These are phyloP conservation scores for Phaseolus coccineus DNA, from an alignment of 331 rosid species.

Conservation along the genomic window DNA sequence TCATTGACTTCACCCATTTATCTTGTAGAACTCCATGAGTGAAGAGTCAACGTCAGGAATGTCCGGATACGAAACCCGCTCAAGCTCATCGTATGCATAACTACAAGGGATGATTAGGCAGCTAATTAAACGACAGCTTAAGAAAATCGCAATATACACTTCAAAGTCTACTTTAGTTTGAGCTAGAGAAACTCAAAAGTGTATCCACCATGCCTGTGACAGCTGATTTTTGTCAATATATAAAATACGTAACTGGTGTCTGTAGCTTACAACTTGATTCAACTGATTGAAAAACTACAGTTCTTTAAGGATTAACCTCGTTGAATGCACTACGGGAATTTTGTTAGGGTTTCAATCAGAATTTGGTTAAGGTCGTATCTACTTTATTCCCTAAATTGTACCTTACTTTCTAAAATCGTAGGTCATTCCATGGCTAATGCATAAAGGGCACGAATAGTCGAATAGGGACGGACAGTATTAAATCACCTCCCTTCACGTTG, in stretches of 20 bases:
- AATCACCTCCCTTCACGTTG: not conserved
- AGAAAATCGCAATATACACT: not conserved
- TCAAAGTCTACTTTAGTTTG: not conserved
- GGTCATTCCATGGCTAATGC: not conserved
- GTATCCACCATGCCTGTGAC: not conserved
- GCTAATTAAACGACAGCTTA: not conserved
- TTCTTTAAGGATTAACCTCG: not conserved
- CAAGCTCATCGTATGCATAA: conserved; percentile 47
- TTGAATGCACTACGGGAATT: not conserved
- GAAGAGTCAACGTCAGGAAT: conserved; percentile 46
- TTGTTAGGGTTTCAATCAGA: not conserved
- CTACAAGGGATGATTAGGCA: not conserved
- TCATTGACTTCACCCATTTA: not conserved
- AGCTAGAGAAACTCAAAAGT: not conserved
- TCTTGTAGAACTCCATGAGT: conserved; percentile 51
- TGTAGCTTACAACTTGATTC: not conserved
- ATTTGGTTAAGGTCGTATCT: not conserved
- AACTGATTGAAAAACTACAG: not conserved
- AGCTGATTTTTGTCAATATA: not conserved
- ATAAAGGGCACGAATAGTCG: not conserved
- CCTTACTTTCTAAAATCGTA: not conserved
- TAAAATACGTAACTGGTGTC: not conserved
- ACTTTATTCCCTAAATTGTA: conserved; percentile 8
- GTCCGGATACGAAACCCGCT: conserved; percentile 46
- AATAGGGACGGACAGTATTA: not conserved